Percentiles rank a stretch among this genome's conserved stretches.
Evolutionary conservation across 257 asterid species (phyloP).

Genomic region (Eucommia ulmoides): DNA sequence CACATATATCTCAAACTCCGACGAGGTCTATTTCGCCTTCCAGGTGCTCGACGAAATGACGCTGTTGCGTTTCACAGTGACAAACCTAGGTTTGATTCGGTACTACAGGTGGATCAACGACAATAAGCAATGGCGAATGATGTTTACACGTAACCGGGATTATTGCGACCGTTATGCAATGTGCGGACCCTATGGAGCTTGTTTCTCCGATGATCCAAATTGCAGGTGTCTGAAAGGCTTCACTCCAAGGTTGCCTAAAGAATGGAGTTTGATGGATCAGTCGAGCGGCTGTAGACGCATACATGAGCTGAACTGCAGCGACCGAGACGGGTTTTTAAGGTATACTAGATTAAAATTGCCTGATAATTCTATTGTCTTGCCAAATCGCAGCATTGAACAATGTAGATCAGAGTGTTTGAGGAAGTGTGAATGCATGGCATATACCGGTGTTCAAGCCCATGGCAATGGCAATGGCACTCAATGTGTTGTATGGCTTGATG

Average conservation of each 20-base stretch:
- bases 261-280: conserved; percentile 15
- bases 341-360: conserved; percentile 20
- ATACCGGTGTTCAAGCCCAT: conserved; percentile 14
- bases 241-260: conserved; percentile 10
- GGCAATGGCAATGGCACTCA: conserved; percentile 13
- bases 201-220: conserved; percentile 8
- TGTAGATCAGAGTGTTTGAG: conserved; percentile 20
- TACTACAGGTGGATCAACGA: conserved; percentile 22
- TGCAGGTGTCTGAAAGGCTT: conserved; percentile 31
- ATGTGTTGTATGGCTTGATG: conserved; percentile 25
- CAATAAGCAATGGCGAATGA: conserved; percentile 16
- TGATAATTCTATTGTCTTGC: conserved; percentile 13
- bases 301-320: conserved; percentile 14
- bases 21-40: conserved; percentile 18
- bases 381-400: conserved; percentile 5
- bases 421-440: conserved; percentile 28
- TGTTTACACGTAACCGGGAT: conserved; percentile 18
- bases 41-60: conserved; percentile 14
- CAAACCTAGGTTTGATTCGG: conserved; percentile 18
- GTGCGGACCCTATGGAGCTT: conserved; percentile 30
- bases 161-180: conserved; percentile 22
- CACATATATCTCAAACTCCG: conserved; percentile 5
- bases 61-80: conserved; percentile 20
- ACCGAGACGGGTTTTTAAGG: conserved; percentile 21
- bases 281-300: conserved; percentile 18